Base-by-base conservation (phyloP, 106 monocot species). In the Dioscorea alata region DNA sequence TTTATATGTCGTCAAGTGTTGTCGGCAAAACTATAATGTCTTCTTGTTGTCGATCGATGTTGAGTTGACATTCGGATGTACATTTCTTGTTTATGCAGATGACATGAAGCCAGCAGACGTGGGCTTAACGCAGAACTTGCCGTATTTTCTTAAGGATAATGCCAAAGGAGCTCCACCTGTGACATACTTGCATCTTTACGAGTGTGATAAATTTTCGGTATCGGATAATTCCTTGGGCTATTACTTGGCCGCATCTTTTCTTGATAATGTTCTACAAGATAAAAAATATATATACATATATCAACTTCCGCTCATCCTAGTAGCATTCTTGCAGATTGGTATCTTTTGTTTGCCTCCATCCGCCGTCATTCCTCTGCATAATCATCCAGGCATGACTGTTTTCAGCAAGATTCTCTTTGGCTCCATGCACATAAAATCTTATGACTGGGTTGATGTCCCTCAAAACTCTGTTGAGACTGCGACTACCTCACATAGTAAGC, bases 341-440 rank as follows among this genome's bases (percentile, higher is more conserved):
- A 77, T 93, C 13, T 89, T 93, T 69, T 89, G 81, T 61, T 81
- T 93, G 64, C 93, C 93, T 64, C 75, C 81, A n/a, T 62, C 61
- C 24, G 81, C 78, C 16, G 79, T 86, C 22, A 86, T 94, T 63
- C 95, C 95, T 17, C 78, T 96, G 34, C 95, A 96, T 71, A 88
- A 91, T 53, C 95, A 96, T 67, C 95, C 95, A 13, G 91, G 82
- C 33, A 96, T 96, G 95, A 96, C 95, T 21, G 95, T 96, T 28
- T 91, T 96, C 68, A 88, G 91, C 74, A 96, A 96, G 67, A 66
- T 96, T 52, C 84, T 96, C 6, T 84, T 86, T 34, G 95, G 95
- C 0, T 86, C 86, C 31, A 86, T 96, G 91, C 95, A 91, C 65
- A 86, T 96, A 20, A 88, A 82, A 60, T 91, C 95, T 0, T 96